Base-by-base conservation (phyloP, 495 filamentous ascomycete genomes). In the Podospora pseudocomata region DNA sequence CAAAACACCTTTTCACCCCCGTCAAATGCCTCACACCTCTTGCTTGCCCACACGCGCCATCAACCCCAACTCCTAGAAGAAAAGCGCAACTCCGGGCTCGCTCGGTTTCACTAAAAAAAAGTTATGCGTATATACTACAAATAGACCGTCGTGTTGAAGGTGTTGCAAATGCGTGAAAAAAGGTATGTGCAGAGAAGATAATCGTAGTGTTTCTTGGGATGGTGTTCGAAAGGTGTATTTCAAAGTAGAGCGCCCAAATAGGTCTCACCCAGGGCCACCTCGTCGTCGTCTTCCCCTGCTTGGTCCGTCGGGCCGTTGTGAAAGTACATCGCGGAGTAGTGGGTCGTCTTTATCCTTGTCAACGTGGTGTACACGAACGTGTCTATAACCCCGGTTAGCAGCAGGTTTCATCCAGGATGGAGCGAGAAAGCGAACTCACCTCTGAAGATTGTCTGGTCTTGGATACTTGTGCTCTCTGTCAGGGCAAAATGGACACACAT, bases 391-490 rank as follows among this genome's bases (percentile, higher is more conserved):
- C 23, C n/a, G 5, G 55, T 58, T 20, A 58, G 55, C 5, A 7
- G 6, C 34, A 15, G 62, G 72, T 56, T 66, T 62, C 63, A 28
- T 19, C 57, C 11, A 64, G 16, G 54, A 19, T 13, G 15, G 0
- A 44, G 63, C 0, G 39, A 58, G 55, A 44, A 0, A 26, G 15
- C 65, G 16, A 32, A 76, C 85, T 70, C 80, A 97, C 95, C 96
- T 89, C 84, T 98, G 96, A 34, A 99, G 83, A 86, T 99, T 98
- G 78, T 98, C 96, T 27, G 96, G 96, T 71, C 96, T 85, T 20
- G 96, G 95, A 77, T 99, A 99, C 76, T 92, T 94, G 77, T 98
- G 96, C 79, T 98, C 94, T 70, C 92, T 85, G 77, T 98, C 94
- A 2, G 92, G 91, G 77, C 95, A 99, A 76, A 97, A 98, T 2